Conservation (phyloP, 768 basidiomycete genomes). For the Cystofilobasidium capitatum region DNA sequence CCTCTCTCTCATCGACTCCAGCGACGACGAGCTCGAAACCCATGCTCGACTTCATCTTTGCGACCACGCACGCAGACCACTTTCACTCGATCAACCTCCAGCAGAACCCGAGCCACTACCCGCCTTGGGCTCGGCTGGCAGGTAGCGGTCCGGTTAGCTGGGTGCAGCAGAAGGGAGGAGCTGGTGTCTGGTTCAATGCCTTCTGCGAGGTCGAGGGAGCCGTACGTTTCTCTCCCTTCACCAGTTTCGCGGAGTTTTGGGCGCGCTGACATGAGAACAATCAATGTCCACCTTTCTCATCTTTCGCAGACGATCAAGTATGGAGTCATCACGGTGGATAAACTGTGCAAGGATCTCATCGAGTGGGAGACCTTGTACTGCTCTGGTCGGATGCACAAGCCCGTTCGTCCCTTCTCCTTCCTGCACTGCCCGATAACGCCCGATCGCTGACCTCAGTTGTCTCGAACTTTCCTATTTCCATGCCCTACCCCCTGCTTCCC, state of each 20-base stretch:
- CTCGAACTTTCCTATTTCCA: not conserved
- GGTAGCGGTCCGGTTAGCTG: conserved; percentile 73
- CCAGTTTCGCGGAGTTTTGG: not conserved
- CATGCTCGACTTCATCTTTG: conserved; percentile 95
- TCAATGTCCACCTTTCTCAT: not conserved
- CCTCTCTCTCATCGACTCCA: not conserved
- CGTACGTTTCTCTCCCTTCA: conserved; percentile 46
- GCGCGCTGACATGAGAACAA: not conserved
- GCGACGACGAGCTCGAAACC: conserved; percentile 43
- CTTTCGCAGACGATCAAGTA: conserved; percentile 76
- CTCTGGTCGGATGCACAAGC: conserved; percentile 95
- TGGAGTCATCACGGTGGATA: conserved; percentile 84
- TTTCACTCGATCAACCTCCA: conserved; percentile 95
- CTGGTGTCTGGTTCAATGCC: conserved; percentile 95
- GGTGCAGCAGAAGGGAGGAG: conserved; percentile 53
- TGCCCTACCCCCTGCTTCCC: conserved; percentile 22
- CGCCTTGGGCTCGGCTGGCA: conserved; percentile 69
- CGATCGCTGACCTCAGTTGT: not conserved
- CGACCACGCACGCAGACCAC: conserved; percentile 81
- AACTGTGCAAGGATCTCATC: conserved; percentile 76
- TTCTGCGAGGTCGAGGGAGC: conserved; percentile 73
- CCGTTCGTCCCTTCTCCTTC: conserved; percentile 40
- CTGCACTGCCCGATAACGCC: not conserved
- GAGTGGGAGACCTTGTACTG: conserved; percentile 91
- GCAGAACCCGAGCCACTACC: conserved; percentile 83